A percentile compares a stretch with the other conserved stretches of the same genome.
These are phyloP conservation scores for Solanum appendiculatum DNA, from an alignment of 257 asterid genomes.

Conservation along the genomic window DNA sequence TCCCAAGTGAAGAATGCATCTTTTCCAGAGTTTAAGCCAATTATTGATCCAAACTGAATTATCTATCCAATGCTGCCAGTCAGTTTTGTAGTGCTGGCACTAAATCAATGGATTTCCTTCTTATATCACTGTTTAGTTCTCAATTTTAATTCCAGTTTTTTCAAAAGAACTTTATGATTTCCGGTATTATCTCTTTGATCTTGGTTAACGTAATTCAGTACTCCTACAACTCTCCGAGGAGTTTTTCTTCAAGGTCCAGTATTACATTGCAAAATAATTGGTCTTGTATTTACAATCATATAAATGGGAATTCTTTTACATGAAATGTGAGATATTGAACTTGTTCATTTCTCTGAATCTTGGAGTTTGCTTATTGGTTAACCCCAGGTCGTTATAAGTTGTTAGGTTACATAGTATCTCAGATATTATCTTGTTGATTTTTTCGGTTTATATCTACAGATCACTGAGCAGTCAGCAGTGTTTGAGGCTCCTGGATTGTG, in stretches of 20 bases:
- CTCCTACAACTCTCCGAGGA: background rate
- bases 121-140: background rate
- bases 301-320: background rate
- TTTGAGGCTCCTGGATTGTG: slow-evolving; percentile 51
- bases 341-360: background rate
- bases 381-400: background rate
- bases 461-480: slow-evolving; percentile 65
- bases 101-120: background rate
- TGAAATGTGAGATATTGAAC: background rate
- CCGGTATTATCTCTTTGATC: background rate
- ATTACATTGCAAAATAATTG: background rate
- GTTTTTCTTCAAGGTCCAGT: background rate
- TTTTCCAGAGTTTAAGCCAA: background rate
- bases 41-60: background rate
- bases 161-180: background rate
- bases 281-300: background rate
- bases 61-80: background rate
- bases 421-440: background rate
- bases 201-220: background rate
- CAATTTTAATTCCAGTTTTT: background rate
- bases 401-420: background rate
- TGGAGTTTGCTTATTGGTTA: background rate
- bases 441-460: slow-evolving; percentile 25
- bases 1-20: background rate
- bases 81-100: background rate